These are phyloP conservation scores for Mentha longifolia DNA, from an alignment of 257 asterid species.

Conservation along the genomic window DNA sequence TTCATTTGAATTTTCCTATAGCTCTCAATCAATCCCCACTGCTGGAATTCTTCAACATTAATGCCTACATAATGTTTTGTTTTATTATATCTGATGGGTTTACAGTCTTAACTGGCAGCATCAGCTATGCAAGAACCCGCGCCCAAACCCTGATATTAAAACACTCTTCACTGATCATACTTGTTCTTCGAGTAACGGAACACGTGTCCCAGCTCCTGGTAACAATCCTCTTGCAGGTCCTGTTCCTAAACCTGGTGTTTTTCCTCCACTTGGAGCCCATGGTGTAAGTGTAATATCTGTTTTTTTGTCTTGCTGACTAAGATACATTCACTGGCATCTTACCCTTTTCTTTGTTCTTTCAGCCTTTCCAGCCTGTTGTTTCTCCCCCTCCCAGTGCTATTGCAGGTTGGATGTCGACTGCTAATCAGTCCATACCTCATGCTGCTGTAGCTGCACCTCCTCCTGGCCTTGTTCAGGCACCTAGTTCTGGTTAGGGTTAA, in stretches of 20 bases:
- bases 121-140: slow-evolving; percentile 98
- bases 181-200: slow-evolving; percentile 81
- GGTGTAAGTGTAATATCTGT: slow-evolving; percentile 60
- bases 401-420: slow-evolving; percentile 96
- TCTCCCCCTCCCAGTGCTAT: slow-evolving; percentile 88
- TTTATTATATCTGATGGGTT: slow-evolving; percentile 34
- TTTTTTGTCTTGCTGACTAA: slow-evolving; percentile 15
- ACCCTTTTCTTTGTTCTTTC: slow-evolving; percentile 23
- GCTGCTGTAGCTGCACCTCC: slow-evolving; percentile 65
- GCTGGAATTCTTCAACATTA: slow-evolving; percentile 6
- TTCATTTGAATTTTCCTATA: background rate
- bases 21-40: background rate
- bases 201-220: slow-evolving; percentile 77
- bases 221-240: slow-evolving; percentile 80
- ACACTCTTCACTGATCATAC: slow-evolving; percentile 92
- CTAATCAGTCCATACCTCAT: slow-evolving; percentile 60
- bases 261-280: slow-evolving; percentile 87
- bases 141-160: slow-evolving; percentile 95
- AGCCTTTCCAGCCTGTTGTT: slow-evolving; percentile 62
- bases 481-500: slow-evolving; percentile 55
- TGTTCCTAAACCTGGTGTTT: slow-evolving; percentile 67
- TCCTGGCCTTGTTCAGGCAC: slow-evolving; percentile 57
- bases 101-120: slow-evolving; percentile 99
- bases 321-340: slow-evolving; percentile 27
- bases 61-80: slow-evolving; percentile 25